Conservation (phyloP, 306 rosid species). For the Lotus japonicus region DNA sequence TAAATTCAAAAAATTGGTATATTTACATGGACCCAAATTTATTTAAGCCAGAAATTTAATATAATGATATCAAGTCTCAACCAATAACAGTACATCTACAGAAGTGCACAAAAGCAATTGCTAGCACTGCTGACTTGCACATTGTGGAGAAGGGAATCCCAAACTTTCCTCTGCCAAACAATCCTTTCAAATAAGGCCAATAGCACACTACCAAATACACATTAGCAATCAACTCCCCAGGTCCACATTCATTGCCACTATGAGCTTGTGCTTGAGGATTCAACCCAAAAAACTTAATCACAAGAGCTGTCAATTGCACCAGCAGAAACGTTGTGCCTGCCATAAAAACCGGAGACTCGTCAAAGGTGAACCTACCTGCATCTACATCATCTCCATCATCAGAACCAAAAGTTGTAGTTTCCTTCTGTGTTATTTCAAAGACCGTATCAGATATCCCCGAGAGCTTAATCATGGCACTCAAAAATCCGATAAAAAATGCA, state of each 20-base stretch:
- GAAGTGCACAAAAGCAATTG: conserved; percentile 31
- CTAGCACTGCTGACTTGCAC: conserved; percentile 37
- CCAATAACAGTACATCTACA: not conserved
- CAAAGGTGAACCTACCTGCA: conserved; percentile 45
- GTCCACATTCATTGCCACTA: conserved; percentile 32
- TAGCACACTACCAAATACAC: conserved; percentile 36
- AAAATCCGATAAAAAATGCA: conserved; percentile 44
- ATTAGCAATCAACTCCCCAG: conserved; percentile 37
- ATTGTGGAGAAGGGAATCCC: conserved; percentile 56
- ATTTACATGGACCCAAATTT: too few species aligned
- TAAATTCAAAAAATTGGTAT: too few species aligned
- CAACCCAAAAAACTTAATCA: conserved; percentile 23
- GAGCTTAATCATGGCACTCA: conserved; percentile 36
- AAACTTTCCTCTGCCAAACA: conserved; percentile 44
- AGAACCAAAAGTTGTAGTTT: conserved; percentile 21
- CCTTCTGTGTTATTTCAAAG: conserved; percentile 62
- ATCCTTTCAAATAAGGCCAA: conserved; percentile 55
- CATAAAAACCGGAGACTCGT: conserved; percentile 50
- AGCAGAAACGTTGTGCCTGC: conserved; percentile 51
- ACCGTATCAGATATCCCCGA: conserved; percentile 43
- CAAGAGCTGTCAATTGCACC: conserved; percentile 37
- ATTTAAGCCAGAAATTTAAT: too few species aligned
- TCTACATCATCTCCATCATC: not conserved
- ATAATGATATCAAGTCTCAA: not conserved
- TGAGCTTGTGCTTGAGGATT: not conserved